Percentiles rank a stretch among this genome's conserved stretches.
Conservation (phyloP, 352 stramenopile species). For the Achlya hypogyna region DNA sequence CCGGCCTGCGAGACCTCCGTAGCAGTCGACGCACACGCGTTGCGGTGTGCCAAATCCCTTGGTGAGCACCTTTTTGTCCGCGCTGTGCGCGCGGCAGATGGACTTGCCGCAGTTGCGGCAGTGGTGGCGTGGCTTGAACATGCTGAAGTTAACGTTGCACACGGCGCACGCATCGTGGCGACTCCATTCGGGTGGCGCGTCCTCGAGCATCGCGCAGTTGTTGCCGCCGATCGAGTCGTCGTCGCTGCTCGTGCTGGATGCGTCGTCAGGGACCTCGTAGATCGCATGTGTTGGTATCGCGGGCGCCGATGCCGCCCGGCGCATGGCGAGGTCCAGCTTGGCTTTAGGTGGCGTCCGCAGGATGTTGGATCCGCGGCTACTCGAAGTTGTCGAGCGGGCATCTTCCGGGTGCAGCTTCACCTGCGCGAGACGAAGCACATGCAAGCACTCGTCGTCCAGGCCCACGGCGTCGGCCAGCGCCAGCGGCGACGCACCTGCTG, state of each 20-base stretch:
- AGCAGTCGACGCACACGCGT: constrained; percentile 70
- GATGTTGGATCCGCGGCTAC: not conserved
- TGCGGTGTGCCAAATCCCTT: constrained; percentile 73
- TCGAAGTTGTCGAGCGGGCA: not conserved
- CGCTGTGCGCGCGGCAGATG: constrained; percentile 74
- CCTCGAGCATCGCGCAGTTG: constrained; percentile 23
- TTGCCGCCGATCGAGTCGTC: constrained; percentile 2
- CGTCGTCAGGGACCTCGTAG: not conserved
- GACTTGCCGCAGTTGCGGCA: constrained; percentile 77
- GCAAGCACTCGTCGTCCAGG: constrained; percentile 34
- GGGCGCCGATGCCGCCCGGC: not conserved
- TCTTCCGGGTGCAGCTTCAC: not conserved
- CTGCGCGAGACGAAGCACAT: constrained; percentile 34
- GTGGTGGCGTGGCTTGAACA: constrained; percentile 82
- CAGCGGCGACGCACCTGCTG: constrained; percentile 38
- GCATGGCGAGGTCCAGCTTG: not conserved
- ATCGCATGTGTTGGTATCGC: not conserved
- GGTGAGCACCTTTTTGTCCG: constrained; percentile 66
- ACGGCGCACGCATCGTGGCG: constrained; percentile 71
- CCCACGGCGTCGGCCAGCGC: constrained; percentile 41
- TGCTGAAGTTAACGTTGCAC: constrained; percentile 59
- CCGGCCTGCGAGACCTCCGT: constrained; percentile 49
- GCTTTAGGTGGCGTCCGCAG: not conserved
- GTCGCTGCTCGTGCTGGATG: not conserved
- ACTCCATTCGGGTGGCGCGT: constrained; percentile 54